A percentile compares a stretch with the other conserved stretches of the same genome.
Evolutionary conservation across 805 yeast species (phyloP).

Genomic region (Cyberlindnera xishuangbannaensis): DNA sequence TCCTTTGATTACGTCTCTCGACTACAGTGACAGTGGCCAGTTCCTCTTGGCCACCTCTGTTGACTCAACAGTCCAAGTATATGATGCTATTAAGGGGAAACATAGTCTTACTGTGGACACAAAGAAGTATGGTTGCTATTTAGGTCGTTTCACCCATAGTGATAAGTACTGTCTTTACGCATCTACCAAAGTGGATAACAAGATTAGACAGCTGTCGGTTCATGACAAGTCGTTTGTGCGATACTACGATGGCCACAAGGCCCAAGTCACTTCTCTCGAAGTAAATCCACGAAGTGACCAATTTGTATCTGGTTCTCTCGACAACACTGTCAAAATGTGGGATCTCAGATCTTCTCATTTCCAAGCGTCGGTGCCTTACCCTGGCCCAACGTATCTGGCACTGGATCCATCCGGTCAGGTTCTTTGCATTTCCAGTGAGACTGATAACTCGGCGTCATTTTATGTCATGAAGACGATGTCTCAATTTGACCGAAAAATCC

Average conservation of each 20-base stretch:
- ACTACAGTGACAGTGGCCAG: constrained; percentile 81
- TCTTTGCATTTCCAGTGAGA: constrained; percentile 58
- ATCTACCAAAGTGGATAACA: constrained; percentile 73
- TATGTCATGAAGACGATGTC: constrained; percentile 48
- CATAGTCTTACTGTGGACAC: constrained; percentile 66
- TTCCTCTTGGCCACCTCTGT: constrained; percentile 69
- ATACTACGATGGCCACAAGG: constrained; percentile 85
- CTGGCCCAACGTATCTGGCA: constrained; percentile 53
- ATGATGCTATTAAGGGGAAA: constrained; percentile 66
- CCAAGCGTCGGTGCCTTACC: constrained; percentile 54
- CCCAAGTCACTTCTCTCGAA: constrained; percentile 65
- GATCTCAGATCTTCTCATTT: constrained; percentile 66
- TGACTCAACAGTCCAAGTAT: constrained; percentile 79
- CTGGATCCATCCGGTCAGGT: constrained; percentile 83
- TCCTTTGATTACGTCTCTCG: constrained; percentile 55
- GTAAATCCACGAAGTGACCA: constrained; percentile 64
- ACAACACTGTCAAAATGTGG: constrained; percentile 82
- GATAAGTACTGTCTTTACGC: constrained; percentile 73
- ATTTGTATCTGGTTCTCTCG: constrained; percentile 64
- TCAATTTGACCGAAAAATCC: constrained; percentile 39
- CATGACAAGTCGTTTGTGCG: constrained; percentile 75
- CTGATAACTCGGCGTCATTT: constrained; percentile 41
- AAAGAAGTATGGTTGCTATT: constrained; percentile 88
- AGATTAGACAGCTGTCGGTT: constrained; percentile 68
- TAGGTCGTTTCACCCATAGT: constrained; percentile 77